A percentile compares a stretch with the other conserved stretches of the same genome.
Evolutionary conservation across 345 rosid genomes (phyloP).

Genomic region (Gossypium sturtianum): DNA sequence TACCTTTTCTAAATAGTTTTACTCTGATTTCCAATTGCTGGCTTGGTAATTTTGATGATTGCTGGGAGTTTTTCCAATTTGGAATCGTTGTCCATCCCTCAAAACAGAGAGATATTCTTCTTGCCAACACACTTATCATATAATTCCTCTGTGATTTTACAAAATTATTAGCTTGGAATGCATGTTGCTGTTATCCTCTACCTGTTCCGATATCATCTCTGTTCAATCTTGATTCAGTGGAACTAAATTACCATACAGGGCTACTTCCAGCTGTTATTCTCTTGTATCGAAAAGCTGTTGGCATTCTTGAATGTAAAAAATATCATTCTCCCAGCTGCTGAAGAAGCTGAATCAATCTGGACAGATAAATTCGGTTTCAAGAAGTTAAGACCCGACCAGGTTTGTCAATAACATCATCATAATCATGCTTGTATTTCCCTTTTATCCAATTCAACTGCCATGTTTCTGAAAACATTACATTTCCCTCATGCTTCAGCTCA

Average conservation of each 20-base stretch:
- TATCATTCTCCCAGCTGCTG: constrained; percentile 75
- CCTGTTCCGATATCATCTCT: not conserved
- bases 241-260: constrained; percentile 37
- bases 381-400: constrained; percentile 56
- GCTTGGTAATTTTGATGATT: not conserved
- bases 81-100: not conserved
- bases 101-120: not conserved
- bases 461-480: not conserved
- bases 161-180: not conserved
- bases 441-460: not conserved
- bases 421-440: not conserved
- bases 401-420: constrained; percentile 13
- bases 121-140: not conserved
- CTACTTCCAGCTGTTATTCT: constrained; percentile 61
- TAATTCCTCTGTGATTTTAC: not conserved
- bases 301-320: constrained; percentile 49
- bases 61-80: not conserved
- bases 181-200: not conserved
- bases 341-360: constrained; percentile 81
- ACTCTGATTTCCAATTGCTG: not conserved
- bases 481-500: constrained; percentile 31
- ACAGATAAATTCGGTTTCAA: constrained; percentile 63
- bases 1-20: not conserved
- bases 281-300: constrained; percentile 68
- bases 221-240: constrained; percentile 1